Evolutionary conservation across 164 flowering plant genomes (phyloP).

Genomic region (Dillenia suffruticosa): DNA sequence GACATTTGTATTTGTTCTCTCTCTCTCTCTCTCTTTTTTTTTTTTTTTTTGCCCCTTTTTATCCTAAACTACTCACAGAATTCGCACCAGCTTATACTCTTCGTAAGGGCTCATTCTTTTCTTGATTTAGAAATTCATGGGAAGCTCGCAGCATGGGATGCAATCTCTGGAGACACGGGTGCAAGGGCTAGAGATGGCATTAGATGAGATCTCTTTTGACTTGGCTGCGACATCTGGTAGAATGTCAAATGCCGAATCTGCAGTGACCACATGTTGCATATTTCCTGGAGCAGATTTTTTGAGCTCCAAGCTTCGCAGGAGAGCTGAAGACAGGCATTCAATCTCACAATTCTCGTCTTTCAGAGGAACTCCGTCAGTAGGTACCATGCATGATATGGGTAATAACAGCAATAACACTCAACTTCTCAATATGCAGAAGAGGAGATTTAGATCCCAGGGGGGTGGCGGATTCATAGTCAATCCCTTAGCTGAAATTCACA

Average conservation of each 20-base stretch:
- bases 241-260: conserved; percentile 30
- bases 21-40: too few species aligned
- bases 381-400: conserved; percentile 26
- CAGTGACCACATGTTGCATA: conserved; percentile 56
- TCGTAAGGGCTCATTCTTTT: background rate
- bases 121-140: conserved; percentile 60
- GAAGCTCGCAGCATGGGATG: conserved; percentile 84
- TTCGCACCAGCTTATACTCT: too few species aligned
- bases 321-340: conserved; percentile 42
- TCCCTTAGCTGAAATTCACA: conserved; percentile 69
- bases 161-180: conserved; percentile 86
- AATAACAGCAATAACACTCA: conserved; percentile 32
- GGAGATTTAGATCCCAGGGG: conserved; percentile 41
- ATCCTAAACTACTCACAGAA: too few species aligned
- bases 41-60: too few species aligned
- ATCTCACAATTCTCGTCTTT: conserved; percentile 39
- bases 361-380: conserved; percentile 24
- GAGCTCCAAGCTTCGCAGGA: conserved; percentile 86
- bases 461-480: conserved; percentile 60
- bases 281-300: conserved; percentile 80
- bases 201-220: conserved; percentile 83
- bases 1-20: too few species aligned
- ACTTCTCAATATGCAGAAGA: conserved; percentile 25
- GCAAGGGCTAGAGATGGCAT: conserved; percentile 73
- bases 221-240: conserved; percentile 69